Base-by-base conservation (phyloP, 2,329 filamentous ascomycete genomes). In the Alternaria longipes region DNA sequence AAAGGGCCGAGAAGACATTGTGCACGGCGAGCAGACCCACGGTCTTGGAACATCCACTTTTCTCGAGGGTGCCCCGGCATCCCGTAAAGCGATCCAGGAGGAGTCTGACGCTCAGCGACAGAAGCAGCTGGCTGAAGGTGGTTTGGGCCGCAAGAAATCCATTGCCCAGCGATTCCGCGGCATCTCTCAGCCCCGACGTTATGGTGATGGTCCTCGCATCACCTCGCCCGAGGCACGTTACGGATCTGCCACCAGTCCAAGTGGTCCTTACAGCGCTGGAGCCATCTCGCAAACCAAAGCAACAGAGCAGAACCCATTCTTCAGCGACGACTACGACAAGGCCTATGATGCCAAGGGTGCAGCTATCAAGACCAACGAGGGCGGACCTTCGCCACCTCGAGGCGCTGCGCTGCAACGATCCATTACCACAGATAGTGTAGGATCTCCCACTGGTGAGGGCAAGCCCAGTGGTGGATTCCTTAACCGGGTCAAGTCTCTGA, bases 1-100 rank as follows among this genome's bases (percentile, higher is more conserved):
- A 81, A 71, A 79, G 81, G 62, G 76, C 56, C 69, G 77, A 54
- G 65, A 88, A 47, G 89, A 92, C 58, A 86, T 90, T 47, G 86
- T 98, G 14, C 93, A 98, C 69, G 94, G 94, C 18, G 89, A 94
- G 56, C 90, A 96, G 79, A 90, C 88, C 4, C 83, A 92, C 63
- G 95, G 95, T 9, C 82, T 99, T 8, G 95, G 95, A 54, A 97
- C 94, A 1, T 97, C 93, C 34, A 99, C 95, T 2, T 98, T 98
- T 84, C 81, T 99, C 22, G 95, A 99, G 72, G 95, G 95, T 36
- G 91, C 95, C 1, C 94, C 95, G 14, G 95, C 94, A 28, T 91
- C 94, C 28, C 89, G 89, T 69, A 87, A 89, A 8, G 92, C 91
- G 18, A 92, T 97, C 55, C 89, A 90, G 62, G 88, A 88, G 51